These are phyloP conservation scores for Aeminium ludgeri DNA, from an alignment of 495 filamentous ascomycete species.

Conservation along the genomic window DNA sequence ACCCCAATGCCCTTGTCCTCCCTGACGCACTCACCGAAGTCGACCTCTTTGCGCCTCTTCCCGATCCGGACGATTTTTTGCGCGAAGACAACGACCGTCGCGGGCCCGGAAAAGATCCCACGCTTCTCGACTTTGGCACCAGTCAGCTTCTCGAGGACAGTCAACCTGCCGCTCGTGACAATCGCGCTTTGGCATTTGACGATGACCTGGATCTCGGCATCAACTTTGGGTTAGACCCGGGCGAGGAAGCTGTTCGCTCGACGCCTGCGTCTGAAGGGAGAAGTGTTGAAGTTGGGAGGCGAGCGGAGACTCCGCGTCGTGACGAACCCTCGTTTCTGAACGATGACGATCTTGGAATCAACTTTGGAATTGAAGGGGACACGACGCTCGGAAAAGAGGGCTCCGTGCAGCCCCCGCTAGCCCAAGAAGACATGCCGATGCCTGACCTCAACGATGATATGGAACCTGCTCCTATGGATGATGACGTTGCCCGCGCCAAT, in stretches of 20 bases:
- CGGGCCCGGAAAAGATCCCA: slow-evolving; percentile 17
- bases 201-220: slow-evolving; percentile 42
- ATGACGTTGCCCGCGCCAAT: slow-evolving; percentile 9
- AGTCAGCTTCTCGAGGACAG: slow-evolving; percentile 20
- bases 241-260: slow-evolving; percentile 32
- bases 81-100: slow-evolving; percentile 14
- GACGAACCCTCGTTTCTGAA: slow-evolving; percentile 57
- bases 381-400: slow-evolving; percentile 4
- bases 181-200: slow-evolving; percentile 24
- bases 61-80: slow-evolving; percentile 25
- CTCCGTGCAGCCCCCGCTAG: slow-evolving; percentile 3
- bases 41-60: slow-evolving; percentile 47
- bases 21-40: slow-evolving; percentile 80
- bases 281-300: slow-evolving; percentile 73
- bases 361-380: slow-evolving; percentile 32
- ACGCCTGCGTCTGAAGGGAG: slow-evolving; percentile 32
- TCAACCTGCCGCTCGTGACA: slow-evolving; percentile 5
- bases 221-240: slow-evolving; percentile 42
- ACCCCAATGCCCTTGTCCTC: slow-evolving; percentile 34
- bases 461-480: slow-evolving; percentile 17
- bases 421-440: slow-evolving; percentile 39
- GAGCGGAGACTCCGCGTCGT: slow-evolving; percentile 48
- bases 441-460: slow-evolving; percentile 39
- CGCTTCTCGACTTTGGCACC: slow-evolving; percentile 22
- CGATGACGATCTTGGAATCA: slow-evolving; percentile 36